Evolutionary conservation across 2,329 filamentous ascomycete genomes (phyloP), one percentile per base, ranked within the genome.

Genomic region (Herpotrichia juniperi): DNA sequence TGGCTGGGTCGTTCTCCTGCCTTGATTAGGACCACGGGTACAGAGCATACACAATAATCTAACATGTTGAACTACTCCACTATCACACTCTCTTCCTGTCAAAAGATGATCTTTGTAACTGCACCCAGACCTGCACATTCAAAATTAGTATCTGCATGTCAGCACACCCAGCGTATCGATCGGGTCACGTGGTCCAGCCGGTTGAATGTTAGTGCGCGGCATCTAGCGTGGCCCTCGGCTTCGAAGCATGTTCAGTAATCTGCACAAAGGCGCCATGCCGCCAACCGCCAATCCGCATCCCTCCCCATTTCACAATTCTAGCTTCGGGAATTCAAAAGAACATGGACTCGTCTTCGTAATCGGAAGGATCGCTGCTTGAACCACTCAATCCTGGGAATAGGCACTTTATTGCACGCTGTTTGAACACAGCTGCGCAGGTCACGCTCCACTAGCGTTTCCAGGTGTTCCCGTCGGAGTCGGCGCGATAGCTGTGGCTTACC

Each of bases 191-290:
- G 24, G n/a, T n/a, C 9, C 10, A 10, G 6, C 16, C 8, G 35
- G 35, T n/a, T n/a, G n/a, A n/a, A n/a, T n/a, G n/a, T n/a, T n/a
- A n/a, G n/a, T n/a, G n/a, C n/a, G n/a, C n/a, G n/a, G n/a, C n/a
- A n/a, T n/a, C 37, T 48, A 48, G 50, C 44, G 28, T 34, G 6
- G n/a, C 10, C 43, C 43, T 52, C 50, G 50, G 50, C 34, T 37
- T 45, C n/a, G n/a, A n/a, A n/a, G n/a, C n/a, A n/a, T n/a, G 50
- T 52, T 52, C 50, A 52, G 44, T 52, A 52, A 52, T 52, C 50
- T 24, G n/a, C 12, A 19, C 21, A 26, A 14, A n/a, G n/a, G n/a
- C n/a, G 12, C 22, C 39, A 9, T 7, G 19, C 31, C 19, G 19
- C 44, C 44, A 35, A n/a, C 17, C 31, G 25, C 14, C 30, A 32